Evolutionary conservation across 371 early-diverging fungal species (phyloP).

Genomic region (Zychaea mexicana): DNA sequence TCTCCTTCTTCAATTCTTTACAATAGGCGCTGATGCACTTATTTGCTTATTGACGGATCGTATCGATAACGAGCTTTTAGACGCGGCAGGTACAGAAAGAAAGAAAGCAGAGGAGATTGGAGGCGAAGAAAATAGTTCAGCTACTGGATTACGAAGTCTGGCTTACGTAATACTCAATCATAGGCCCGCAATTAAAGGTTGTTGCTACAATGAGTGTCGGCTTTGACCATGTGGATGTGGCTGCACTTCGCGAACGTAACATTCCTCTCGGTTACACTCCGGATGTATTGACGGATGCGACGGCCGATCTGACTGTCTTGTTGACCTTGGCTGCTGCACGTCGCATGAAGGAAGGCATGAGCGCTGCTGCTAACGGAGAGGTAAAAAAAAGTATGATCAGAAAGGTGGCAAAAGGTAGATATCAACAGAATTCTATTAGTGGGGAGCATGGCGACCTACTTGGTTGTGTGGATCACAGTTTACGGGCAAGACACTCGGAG

Average conservation of each 20-base stretch:
- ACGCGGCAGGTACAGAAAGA: conserved; percentile 50
- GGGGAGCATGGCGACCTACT: conserved; percentile 70
- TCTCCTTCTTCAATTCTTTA: neutral
- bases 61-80: conserved; percentile 70
- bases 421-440: conserved; percentile 25
- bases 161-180: neutral
- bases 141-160: no score
- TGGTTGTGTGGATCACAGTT: conserved; percentile 81
- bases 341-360: conserved; percentile 61
- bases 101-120: neutral
- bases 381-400: conserved; percentile 18
- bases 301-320: conserved; percentile 80
- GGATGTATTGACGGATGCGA: conserved; percentile 86
- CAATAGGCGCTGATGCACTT: conserved; percentile 59
- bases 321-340: conserved; percentile 77
- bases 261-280: conserved; percentile 83
- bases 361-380: conserved; percentile 56
- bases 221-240: conserved; percentile 79
- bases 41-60: conserved; percentile 74
- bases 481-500: conserved; percentile 76
- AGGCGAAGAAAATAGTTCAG: no score
- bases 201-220: conserved; percentile 82
- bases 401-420: neutral
- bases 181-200: conserved; percentile 59
- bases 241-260: conserved; percentile 46